A percentile compares a stretch with the other conserved stretches of the same genome.
phyloP scores from a whole-genome alignment of 208 protist species.

The Acanthamoeba royreba region DNA sequence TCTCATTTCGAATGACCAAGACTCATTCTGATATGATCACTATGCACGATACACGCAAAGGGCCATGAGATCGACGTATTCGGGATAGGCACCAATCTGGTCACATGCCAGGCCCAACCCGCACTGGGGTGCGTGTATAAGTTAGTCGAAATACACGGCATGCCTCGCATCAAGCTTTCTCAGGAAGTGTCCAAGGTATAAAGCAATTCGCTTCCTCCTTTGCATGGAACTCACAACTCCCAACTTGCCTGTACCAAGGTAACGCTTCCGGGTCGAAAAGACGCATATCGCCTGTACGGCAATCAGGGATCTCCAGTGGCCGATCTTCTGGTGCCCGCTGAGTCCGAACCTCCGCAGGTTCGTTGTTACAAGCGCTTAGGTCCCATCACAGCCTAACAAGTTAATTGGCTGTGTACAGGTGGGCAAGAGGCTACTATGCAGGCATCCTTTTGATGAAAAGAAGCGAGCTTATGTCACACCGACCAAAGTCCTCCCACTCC shows the following conservation, averaged over 20 bases:
- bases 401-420: not conserved
- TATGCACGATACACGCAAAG: slow-evolving; percentile 42
- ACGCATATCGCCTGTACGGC: slow-evolving; percentile 75
- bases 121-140: slow-evolving; percentile 91
- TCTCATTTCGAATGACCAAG: not conserved
- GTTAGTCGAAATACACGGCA: slow-evolving; percentile 80
- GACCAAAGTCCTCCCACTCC: not conserved
- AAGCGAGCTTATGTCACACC: not conserved
- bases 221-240: not conserved
- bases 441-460: slow-evolving; percentile 66
- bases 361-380: not conserved
- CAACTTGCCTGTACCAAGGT: slow-evolving; percentile 65
- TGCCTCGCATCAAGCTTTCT: slow-evolving; percentile 85
- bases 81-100: slow-evolving; percentile 89
- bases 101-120: slow-evolving; percentile 86
- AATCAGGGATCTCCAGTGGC: slow-evolving; percentile 64
- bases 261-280: slow-evolving; percentile 82
- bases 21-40: not conserved
- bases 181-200: slow-evolving; percentile 53
- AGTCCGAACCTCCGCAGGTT: not conserved
- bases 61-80: slow-evolving; percentile 83
- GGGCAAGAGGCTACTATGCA: slow-evolving; percentile 64
- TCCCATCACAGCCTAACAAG: too few relatives aligned
- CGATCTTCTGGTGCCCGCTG: slow-evolving; percentile 47
- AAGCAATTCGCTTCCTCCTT: not conserved